Conservation (phyloP, 257 asterid species). For the Salvia miltiorrhiza region DNA sequence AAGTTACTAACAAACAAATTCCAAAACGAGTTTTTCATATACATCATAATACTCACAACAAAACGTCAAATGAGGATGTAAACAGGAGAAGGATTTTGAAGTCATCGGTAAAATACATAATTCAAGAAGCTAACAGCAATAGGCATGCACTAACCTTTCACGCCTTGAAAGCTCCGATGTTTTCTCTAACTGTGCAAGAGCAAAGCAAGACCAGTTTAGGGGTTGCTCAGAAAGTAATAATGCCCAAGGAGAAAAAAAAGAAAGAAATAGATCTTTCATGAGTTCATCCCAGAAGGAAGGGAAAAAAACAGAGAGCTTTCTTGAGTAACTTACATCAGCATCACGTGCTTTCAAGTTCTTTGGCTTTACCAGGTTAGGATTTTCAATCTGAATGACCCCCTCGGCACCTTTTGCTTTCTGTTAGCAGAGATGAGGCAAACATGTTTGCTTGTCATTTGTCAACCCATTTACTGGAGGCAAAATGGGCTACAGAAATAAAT, state of each 20-base stretch:
- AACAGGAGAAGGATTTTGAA: not conserved
- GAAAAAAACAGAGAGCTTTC: too few species aligned
- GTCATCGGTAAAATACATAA: not conserved
- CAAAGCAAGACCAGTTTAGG: constrained; percentile 6
- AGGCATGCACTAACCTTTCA: constrained; percentile 58
- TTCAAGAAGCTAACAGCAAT: not conserved
- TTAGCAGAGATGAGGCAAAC: not conserved
- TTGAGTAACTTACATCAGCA: constrained; percentile 54
- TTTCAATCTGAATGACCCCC: constrained; percentile 75
- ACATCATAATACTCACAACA: not conserved
- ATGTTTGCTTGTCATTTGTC: constrained; percentile 6
- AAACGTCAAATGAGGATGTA: not conserved
- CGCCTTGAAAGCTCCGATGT: constrained; percentile 92
- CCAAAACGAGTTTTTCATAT: not conserved
- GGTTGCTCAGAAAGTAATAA: not conserved
- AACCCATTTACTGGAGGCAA: not conserved
- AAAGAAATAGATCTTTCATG: not conserved
- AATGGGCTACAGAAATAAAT: not conserved
- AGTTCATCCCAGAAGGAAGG: not conserved
- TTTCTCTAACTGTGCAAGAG: constrained; percentile 61
- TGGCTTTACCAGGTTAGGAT: constrained; percentile 78
- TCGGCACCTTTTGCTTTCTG: constrained; percentile 80
- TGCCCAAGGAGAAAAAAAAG: not conserved
- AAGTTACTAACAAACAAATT: too few species aligned
- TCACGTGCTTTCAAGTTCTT: constrained; percentile 86